Percentiles rank a stretch among this genome's conserved stretches.
These are phyloP conservation scores for Colletotrichum orchidophilum DNA, from an alignment of 2,329 filamentous ascomycete genomes.

Conservation along the genomic window DNA sequence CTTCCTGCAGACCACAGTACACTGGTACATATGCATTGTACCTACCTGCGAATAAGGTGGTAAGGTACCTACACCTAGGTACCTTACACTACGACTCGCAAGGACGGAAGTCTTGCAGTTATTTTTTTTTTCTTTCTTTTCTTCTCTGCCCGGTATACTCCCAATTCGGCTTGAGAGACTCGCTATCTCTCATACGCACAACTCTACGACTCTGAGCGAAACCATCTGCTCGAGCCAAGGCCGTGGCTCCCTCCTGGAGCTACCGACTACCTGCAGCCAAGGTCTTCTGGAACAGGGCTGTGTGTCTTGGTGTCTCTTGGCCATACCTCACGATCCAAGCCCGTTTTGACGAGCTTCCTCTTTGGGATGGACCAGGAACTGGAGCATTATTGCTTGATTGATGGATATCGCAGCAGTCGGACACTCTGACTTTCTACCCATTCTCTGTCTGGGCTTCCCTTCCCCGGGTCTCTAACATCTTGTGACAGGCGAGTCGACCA, in stretches of 20 bases:
- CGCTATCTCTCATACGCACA: not conserved
- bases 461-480: not conserved
- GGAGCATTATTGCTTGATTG: slow-evolving; percentile 24
- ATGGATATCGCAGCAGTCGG: slow-evolving; percentile 3
- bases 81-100: too few relatives aligned
- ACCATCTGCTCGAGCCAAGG: not conserved
- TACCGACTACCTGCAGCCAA: slow-evolving; percentile 31
- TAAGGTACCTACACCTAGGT: too few relatives aligned
- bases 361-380: slow-evolving; percentile 15
- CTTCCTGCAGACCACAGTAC: not conserved
- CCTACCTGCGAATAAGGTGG: not conserved
- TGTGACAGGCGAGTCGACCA: not conserved
- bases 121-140: not conserved
- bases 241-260: slow-evolving; percentile 13
- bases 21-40: not conserved
- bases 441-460: not conserved
- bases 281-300: slow-evolving; percentile 29
- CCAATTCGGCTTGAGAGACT: not conserved
- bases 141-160: not conserved
- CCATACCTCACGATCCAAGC: not conserved
- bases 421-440: not conserved
- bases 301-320: slow-evolving; percentile 30
- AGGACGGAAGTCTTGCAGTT: not conserved
- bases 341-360: slow-evolving; percentile 18
- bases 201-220: not conserved